Percentiles rank a stretch among this genome's conserved stretches.
Evolutionary conservation across 345 rosid genomes (phyloP).

Genomic region (Camelina laxa): DNA sequence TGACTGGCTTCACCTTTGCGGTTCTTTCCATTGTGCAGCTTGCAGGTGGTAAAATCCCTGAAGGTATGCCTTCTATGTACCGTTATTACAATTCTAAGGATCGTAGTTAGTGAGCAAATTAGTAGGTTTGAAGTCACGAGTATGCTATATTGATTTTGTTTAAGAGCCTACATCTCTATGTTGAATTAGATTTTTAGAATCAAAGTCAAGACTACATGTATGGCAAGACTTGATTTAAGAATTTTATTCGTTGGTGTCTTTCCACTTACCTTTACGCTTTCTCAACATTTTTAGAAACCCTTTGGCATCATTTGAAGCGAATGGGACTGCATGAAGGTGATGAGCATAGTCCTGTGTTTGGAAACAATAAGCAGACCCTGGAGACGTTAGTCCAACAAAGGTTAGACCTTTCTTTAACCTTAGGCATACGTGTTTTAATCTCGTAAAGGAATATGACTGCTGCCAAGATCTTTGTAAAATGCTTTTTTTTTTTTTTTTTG

Average conservation of each 20-base stretch:
- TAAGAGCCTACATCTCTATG: not conserved
- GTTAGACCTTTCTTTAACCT: constrained; percentile 43
- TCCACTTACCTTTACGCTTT: not conserved
- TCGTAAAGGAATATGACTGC: not conserved
- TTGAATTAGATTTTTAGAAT: not conserved
- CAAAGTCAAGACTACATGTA: not conserved
- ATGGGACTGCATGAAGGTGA: constrained; percentile 70
- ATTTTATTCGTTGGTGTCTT: not conserved
- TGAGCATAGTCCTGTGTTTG: constrained; percentile 73
- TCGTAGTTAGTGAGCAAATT: not conserved
- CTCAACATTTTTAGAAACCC: constrained; percentile 53
- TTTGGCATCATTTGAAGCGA: constrained; percentile 82
- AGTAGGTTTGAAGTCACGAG: not conserved
- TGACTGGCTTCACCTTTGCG: constrained; percentile 78
- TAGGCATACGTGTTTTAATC: not conserved
- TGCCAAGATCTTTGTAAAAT: not conserved
- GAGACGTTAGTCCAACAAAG: constrained; percentile 88
- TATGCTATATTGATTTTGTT: not conserved
- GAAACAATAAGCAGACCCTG: constrained; percentile 73
- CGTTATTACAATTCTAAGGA: not conserved
- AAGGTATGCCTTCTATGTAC: constrained; percentile 55
- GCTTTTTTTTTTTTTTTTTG: no score
- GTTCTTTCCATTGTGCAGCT: constrained; percentile 77
- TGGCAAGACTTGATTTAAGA: not conserved
- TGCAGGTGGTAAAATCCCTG: constrained; percentile 78